These are phyloP conservation scores for Mucor racemosus DNA, from an alignment of 371 early-diverging fungal species.

Conservation along the genomic window DNA sequence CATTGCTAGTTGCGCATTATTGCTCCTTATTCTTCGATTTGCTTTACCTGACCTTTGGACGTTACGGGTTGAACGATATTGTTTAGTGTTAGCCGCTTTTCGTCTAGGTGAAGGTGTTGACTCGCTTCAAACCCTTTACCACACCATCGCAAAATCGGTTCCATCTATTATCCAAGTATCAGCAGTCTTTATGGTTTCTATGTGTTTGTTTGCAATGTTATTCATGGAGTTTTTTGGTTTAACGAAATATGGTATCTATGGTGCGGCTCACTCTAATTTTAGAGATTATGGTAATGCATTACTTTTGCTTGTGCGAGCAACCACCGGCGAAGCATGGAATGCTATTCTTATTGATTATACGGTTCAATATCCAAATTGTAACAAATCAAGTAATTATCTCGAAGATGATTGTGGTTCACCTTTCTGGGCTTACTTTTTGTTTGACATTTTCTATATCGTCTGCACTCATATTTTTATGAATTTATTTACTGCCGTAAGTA, in stretches of 20 bases:
- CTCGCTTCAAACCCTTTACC: constrained; percentile 59
- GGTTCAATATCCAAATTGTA: constrained; percentile 55
- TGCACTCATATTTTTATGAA: constrained; percentile 66
- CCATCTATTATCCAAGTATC: constrained; percentile 62
- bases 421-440: constrained; percentile 59
- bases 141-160: constrained; percentile 54
- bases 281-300: constrained; percentile 62
- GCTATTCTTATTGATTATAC: constrained; percentile 62
- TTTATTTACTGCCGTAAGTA: constrained; percentile 63
- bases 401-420: constrained; percentile 60
- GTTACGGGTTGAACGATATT: constrained; percentile 56
- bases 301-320: constrained; percentile 58
- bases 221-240: constrained; percentile 67
- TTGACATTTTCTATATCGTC: constrained; percentile 58
- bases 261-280: constrained; percentile 52
- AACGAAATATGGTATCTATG: constrained; percentile 58
- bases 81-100: constrained; percentile 59
- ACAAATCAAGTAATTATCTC: constrained; percentile 46
- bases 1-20: constrained; percentile 49
- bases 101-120: constrained; percentile 63
- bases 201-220: constrained; percentile 63
- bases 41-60: constrained; percentile 54
- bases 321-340: constrained; percentile 67
- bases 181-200: constrained; percentile 61
- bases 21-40: constrained; percentile 54